Evolutionary conservation across 108 stramenopile species (phyloP), one percentile per base, ranked within the genome.

Genomic region (Skeletonema costatum): DNA sequence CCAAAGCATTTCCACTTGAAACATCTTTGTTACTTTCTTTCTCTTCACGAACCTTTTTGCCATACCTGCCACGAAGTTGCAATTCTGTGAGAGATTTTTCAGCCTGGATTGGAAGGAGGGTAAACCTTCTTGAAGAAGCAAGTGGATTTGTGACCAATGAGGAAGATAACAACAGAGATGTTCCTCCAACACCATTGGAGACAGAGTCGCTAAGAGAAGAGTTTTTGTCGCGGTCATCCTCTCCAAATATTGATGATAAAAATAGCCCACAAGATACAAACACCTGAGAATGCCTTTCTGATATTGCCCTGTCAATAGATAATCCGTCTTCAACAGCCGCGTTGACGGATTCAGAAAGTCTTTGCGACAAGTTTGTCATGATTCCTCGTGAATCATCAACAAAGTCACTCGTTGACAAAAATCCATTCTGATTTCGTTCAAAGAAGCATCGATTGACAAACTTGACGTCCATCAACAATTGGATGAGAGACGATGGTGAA

Each of bases 1-100:
- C 81, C 65, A 92, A 61, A 1, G 88, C 89, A 78, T 90, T 90
- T 36, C 83, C 83, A 51, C 88, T 84, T 0, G 89, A 73, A 41
- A 75, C 48, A 48, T 75, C 70, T 12, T 39, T 73, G 46, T 71
- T 76, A 25, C 51, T 75, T 5, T 83, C 69, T 31, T 87, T 82
- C 50, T 88, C 88, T 17, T 81, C 84, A 65, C 83, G 75, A 12
- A 68, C 39, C 50, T 87, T 81, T 32, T 87, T 87, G 48, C 77
- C 74, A 66, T 88, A 87, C 71, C 90, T 92, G 44, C 86, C 82
- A 60, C 92, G 88, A 9, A 89, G 78, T 56, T 93, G 92, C 35
- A 96, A 73, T 63, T 93, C 95, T 33, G 78, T 86, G 60, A 93
- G 86, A 1, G 89, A 85, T 30, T 91, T 93, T 70, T 96, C 95